Conservation (phyloP, 2,329 filamentous ascomycete species). For the Fragosphaeria purpurea region DNA sequence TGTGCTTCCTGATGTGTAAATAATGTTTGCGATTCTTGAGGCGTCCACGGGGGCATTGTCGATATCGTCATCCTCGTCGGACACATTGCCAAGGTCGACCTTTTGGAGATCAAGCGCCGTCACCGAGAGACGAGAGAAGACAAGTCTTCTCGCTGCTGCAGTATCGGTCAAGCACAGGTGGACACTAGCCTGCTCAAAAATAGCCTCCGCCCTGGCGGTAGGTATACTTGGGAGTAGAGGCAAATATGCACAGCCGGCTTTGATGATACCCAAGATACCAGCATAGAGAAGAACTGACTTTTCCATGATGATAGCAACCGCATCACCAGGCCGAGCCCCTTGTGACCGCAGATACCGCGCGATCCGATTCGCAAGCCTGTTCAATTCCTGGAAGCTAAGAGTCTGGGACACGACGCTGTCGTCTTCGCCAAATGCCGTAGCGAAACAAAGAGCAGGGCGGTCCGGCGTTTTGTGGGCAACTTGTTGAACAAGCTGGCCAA, state of each 20-base stretch:
- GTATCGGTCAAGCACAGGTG: constrained; percentile 28
- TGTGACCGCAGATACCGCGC: constrained; percentile 42
- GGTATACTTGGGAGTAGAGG: constrained; percentile 69
- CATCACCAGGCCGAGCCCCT: constrained; percentile 39
- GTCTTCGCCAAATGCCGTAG: constrained; percentile 32
- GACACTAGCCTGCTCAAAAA: constrained; percentile 51
- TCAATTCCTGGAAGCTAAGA: constrained; percentile 57
- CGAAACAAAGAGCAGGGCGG: constrained; percentile 55
- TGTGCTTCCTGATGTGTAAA: constrained; percentile 79
- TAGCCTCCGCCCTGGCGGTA: constrained; percentile 44
- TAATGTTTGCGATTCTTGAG: constrained; percentile 58
- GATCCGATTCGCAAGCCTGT: constrained; percentile 52
- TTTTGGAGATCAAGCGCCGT: constrained; percentile 25
- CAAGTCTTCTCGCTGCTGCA: neutral
- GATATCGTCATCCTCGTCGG: constrained; percentile 19
- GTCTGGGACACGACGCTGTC: constrained; percentile 25
- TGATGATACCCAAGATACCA: constrained; percentile 63
- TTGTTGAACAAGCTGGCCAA: constrained; percentile 45
- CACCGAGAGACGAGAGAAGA: neutral
- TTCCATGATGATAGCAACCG: constrained; percentile 67
- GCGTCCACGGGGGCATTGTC: constrained; percentile 25
- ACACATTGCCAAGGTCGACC: constrained; percentile 11
- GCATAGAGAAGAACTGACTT: constrained; percentile 66
- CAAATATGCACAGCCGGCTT: constrained; percentile 69
- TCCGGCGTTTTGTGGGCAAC: constrained; percentile 38